These are phyloP conservation scores for Alisma plantagoaquatica DNA, from an alignment of 106 monocot species.

Conservation along the genomic window DNA sequence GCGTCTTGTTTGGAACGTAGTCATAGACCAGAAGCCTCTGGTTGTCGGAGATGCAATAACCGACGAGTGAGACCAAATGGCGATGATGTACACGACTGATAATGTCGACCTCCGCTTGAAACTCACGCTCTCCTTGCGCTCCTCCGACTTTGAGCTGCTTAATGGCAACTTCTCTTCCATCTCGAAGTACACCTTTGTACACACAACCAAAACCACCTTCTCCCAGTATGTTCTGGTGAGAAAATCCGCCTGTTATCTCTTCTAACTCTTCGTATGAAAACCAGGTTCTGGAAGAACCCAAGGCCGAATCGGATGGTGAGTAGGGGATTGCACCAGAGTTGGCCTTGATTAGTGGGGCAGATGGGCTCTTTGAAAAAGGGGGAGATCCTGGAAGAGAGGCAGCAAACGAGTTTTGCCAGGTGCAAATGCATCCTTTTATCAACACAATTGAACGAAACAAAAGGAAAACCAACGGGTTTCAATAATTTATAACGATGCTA, in stretches of 20 bases:
- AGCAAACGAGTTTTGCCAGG: background rate
- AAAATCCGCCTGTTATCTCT: constrained; percentile 60
- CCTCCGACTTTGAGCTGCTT: constrained; percentile 78
- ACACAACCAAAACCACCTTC: constrained; percentile 95
- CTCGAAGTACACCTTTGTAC: constrained; percentile 60
- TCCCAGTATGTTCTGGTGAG: constrained; percentile 56
- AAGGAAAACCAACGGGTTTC: background rate
- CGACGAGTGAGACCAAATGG: constrained; percentile 84
- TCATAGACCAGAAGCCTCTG: constrained; percentile 89
- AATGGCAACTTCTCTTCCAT: constrained; percentile 88
- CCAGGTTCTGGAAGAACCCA: constrained; percentile 52
- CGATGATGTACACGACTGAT: constrained; percentile 91
- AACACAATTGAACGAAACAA: background rate
- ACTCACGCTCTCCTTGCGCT: constrained; percentile 75
- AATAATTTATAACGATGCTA: background rate
- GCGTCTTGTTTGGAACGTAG: constrained; percentile 76
- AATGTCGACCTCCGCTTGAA: constrained; percentile 80
- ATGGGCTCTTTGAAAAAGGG: constrained; percentile 17
- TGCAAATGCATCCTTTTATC: too few relatives aligned
- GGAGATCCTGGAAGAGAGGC: constrained; percentile 19
- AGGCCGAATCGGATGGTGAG: constrained; percentile 26
- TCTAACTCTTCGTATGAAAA: constrained; percentile 68
- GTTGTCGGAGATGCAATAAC: constrained; percentile 64
- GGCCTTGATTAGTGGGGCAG: constrained; percentile 24
- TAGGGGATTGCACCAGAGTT: constrained; percentile 22